These are phyloP conservation scores for Fraxinus baroniana DNA, from an alignment of 305 asterid genomes.

Conservation along the genomic window DNA sequence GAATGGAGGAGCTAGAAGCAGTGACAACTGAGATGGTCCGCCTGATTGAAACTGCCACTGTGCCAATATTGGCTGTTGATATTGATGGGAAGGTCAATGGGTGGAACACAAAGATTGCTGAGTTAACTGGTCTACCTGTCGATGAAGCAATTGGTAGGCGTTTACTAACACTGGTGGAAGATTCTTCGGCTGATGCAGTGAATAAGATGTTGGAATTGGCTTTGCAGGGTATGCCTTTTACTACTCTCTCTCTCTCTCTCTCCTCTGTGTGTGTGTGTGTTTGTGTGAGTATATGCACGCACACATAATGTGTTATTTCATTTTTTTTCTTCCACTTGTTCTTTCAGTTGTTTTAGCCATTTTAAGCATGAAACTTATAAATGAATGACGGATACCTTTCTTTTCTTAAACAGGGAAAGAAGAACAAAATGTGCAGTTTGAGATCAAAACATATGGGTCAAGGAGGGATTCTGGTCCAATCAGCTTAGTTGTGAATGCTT, in stretches of 20 bases:
- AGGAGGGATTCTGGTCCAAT: constrained; percentile 62
- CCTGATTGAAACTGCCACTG: constrained; percentile 87
- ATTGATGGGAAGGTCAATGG: constrained; percentile 81
- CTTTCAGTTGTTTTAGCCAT: background rate
- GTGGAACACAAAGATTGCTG: constrained; percentile 84
- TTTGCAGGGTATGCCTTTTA: constrained; percentile 52
- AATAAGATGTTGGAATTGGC: constrained; percentile 72
- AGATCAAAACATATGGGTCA: constrained; percentile 67
- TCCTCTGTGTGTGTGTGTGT: too few relatives aligned
- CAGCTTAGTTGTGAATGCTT: constrained; percentile 79
- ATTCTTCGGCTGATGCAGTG: constrained; percentile 73
- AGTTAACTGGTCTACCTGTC: constrained; percentile 74
- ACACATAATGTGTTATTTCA: background rate
- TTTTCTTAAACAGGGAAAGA: constrained; percentile 61
- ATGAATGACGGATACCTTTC: background rate
- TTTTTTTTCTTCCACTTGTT: background rate
- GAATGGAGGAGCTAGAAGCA: constrained; percentile 82
- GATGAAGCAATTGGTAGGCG: constrained; percentile 73
- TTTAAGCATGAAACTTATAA: background rate
- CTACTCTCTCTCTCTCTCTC: background rate
- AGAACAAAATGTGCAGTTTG: constrained; percentile 78
- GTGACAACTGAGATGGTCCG: constrained; percentile 93
- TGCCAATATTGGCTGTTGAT: constrained; percentile 90
- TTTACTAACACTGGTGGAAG: constrained; percentile 82
- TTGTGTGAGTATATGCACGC: background rate